Evolutionary conservation across 805 yeast species (phyloP), one percentile per base, ranked within the genome.

Genomic region (Lachancea kluyveri): DNA sequence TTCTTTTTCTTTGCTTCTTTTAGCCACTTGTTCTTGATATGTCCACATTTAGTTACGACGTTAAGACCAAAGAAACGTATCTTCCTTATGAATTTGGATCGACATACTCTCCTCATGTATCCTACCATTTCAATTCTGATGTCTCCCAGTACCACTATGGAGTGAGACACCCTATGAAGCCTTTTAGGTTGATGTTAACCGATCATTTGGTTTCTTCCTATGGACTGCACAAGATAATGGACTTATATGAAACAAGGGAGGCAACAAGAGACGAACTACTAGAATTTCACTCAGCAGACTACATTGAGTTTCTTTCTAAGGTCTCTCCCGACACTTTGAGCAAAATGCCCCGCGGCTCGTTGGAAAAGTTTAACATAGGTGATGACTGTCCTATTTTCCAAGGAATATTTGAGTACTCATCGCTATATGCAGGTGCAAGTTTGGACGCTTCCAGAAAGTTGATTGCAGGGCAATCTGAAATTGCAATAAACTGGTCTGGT

Each of bases 251-350:
- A 30, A 96, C 97, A 25, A 88, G 87, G 59, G 96, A 97, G 1
- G 98, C 98, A 24, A 88, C 97, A 11, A 82, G 85, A 54, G 95
- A 90, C 60, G 98, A 92, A 53, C 86, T 92, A 95, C 82, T 95
- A 49, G 96, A 90, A 62, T 90, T 92, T 61, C 98, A 92, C 59
- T 86, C 97, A 3, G 97, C 92, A 59, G 98, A 92, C 59, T 92
- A 92, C 58, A 80, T 92, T 37, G 96, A 92, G 58, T 92, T 92
- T 54, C 63, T 88, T 41, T 78, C 87, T 28, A 68, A 95, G 36
- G 96, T 85, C 20, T 78, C 94, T 10, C 96, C 96, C 6, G 96
- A 88, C 56, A 88, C 86, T 54, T 68, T 86, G 58, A 94, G 86
- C 39, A 63, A 79, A 68, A 85, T 87, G 53, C 74, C 83, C 43